Percentiles rank a stretch among this genome's conserved stretches.
Conservation (phyloP, 164 flowering plant genomes). For the Sedum album region DNA sequence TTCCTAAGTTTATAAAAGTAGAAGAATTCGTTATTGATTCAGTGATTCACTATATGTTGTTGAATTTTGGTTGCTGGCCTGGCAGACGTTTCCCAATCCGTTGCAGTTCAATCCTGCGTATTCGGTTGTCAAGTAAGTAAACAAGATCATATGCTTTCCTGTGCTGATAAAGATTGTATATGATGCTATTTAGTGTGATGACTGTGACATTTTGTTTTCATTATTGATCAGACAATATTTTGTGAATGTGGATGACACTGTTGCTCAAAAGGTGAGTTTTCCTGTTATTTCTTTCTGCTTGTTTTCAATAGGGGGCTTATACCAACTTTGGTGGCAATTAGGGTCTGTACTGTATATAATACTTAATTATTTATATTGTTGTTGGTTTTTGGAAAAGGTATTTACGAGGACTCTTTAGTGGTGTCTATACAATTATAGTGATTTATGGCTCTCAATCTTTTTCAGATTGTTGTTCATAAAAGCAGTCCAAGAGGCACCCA, state of each 20-base stretch:
- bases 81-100: constrained; percentile 62
- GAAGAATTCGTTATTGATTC: too few species aligned
- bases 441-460: not conserved
- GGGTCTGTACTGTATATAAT: too few species aligned
- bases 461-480: constrained; percentile 64
- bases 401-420: too few species aligned
- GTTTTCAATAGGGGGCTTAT: too few species aligned
- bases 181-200: not conserved
- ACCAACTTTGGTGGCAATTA: too few species aligned
- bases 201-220: not conserved
- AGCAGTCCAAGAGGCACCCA: constrained; percentile 63
- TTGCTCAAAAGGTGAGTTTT: constrained; percentile 41
- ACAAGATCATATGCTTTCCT: not conserved
- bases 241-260: constrained; percentile 52
- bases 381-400: too few species aligned
- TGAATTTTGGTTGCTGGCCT: constrained; percentile 7
- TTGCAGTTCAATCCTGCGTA: constrained; percentile 63
- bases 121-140: constrained; percentile 60
- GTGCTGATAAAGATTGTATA: not conserved
- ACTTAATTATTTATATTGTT: too few species aligned
- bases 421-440: not conserved
- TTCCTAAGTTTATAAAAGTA: too few species aligned
- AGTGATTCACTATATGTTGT: constrained; percentile 24
- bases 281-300: not conserved
- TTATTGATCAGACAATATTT: constrained; percentile 50